Evolutionary conservation across 306 rosid species (phyloP).

Genomic region (Leucaena leucocephala): DNA sequence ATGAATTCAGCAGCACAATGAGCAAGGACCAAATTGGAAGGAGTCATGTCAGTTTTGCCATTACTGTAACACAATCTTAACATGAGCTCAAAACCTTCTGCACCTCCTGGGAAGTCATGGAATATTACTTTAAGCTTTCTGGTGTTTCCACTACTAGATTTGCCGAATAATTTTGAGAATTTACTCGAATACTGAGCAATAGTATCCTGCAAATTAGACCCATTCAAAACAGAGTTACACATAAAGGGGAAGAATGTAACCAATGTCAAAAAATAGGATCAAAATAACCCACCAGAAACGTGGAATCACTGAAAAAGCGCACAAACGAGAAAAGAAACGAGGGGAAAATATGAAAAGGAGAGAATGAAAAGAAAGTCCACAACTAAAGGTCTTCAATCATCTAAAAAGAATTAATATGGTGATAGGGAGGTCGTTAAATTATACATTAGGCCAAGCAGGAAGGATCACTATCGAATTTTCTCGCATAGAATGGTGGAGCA

Average conservation of each 20-base stretch:
- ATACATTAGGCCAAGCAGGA: background rate
- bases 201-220: conserved; percentile 51
- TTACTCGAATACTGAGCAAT: conserved; percentile 67
- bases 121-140: conserved; percentile 71
- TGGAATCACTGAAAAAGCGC: conserved; percentile 35
- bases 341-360: background rate
- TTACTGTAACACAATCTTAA: conserved; percentile 74
- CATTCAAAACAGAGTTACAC: conserved; percentile 25
- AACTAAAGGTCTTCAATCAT: conserved; percentile 3
- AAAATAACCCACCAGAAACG: conserved; percentile 39
- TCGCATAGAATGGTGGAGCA: background rate
- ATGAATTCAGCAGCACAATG: conserved; percentile 74
- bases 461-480: background rate
- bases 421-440: conserved; percentile 18
- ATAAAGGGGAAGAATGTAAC: background rate
- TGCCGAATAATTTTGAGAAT: conserved; percentile 71
- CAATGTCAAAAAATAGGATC: background rate
- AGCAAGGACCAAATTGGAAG: conserved; percentile 64
- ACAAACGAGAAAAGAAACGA: background rate
- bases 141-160: conserved; percentile 52
- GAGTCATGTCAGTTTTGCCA: conserved; percentile 55
- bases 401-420: background rate
- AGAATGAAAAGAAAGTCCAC: conserved; percentile 2
- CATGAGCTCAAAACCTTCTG: conserved; percentile 80
- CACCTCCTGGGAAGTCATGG: conserved; percentile 94